phyloP scores from a whole-genome alignment of 495 filamentous ascomycete genomes.

The Hyaloscypha finlandica region DNA sequence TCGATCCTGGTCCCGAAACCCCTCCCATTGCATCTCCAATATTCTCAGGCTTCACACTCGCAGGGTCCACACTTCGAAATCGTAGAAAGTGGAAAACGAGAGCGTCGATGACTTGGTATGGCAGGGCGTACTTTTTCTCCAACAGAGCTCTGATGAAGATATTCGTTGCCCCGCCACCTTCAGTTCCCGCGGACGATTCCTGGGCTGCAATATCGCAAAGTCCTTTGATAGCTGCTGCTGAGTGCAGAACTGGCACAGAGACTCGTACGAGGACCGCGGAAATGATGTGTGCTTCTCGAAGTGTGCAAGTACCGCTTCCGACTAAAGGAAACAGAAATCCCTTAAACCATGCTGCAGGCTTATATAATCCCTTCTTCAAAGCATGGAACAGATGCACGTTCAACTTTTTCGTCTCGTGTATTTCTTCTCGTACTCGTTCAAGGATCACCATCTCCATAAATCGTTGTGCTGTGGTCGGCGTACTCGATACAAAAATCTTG shows the following conservation, averaged over 20 bases:
- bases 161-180: conserved; percentile 82
- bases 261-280: conserved; percentile 79
- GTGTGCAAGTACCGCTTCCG: conserved; percentile 67
- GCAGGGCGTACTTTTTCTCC: conserved; percentile 96
- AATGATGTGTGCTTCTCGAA: conserved; percentile 90
- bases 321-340: conserved; percentile 92
- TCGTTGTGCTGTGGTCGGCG: conserved; percentile 70
- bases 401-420: conserved; percentile 82
- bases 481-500: conserved; percentile 82
- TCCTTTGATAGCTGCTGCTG: conserved; percentile 84
- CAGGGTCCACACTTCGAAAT: conserved; percentile 63
- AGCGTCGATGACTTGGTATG: conserved; percentile 91
- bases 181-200: conserved; percentile 68
- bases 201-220: conserved; percentile 93
- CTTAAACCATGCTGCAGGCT: conserved; percentile 96
- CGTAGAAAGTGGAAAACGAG: conserved; percentile 95
- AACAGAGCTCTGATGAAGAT: conserved; percentile 89
- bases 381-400: conserved; percentile 94
- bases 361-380: conserved; percentile 91
- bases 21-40: conserved; percentile 47
- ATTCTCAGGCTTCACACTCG: conserved; percentile 41
- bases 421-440: conserved; percentile 86
- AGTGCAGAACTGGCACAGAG: conserved; percentile 83
- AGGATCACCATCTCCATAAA: conserved; percentile 83
- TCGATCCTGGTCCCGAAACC: conserved; percentile 44